These are phyloP conservation scores for Nothophaeocryptopus gaeumannii DNA, from an alignment of 2,329 filamentous ascomycete genomes.

Conservation along the genomic window DNA sequence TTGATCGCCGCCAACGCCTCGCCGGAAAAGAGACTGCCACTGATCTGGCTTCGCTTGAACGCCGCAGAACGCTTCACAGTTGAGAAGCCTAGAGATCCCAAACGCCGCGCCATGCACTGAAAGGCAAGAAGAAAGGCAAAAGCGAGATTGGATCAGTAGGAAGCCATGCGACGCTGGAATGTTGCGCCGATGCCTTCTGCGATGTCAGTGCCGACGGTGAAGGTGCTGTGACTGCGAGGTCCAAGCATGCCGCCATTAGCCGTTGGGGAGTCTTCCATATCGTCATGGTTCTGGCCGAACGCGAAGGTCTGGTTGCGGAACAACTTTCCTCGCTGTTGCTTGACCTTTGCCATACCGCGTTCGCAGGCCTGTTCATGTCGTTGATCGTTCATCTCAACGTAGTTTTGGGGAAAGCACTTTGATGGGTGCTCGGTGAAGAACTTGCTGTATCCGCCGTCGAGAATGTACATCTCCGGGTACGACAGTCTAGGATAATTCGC, in stretches of 20 bases:
- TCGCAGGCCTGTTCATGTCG: constrained; percentile 92
- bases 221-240: constrained; percentile 31
- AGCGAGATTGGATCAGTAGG: constrained; percentile 28
- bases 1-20: constrained; percentile 23
- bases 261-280: constrained; percentile 63
- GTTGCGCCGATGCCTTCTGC: constrained; percentile 33
- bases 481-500: constrained; percentile 83
- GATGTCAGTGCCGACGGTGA: constrained; percentile 31
- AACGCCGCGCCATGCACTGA: constrained; percentile 21
- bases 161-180: constrained; percentile 36
- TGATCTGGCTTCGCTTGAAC: constrained; percentile 27
- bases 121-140: constrained; percentile 15
- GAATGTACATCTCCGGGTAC: constrained; percentile 96
- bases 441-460: constrained; percentile 91
- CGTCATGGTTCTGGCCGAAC: constrained; percentile 69
- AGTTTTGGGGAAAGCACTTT: constrained; percentile 89
- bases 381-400: constrained; percentile 92
- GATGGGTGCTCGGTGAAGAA: constrained; percentile 79
- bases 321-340: constrained; percentile 82
- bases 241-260: constrained; percentile 36
- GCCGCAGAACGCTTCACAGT: constrained; percentile 19
- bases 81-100: constrained; percentile 11
- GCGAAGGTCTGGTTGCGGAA: constrained; percentile 90
- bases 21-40: constrained; percentile 15
- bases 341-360: constrained; percentile 88